Percentiles rank a stretch among this genome's conserved stretches.
phyloP scores from a whole-genome alignment of 345 rosid species.

The Eucalyptus regnans region DNA sequence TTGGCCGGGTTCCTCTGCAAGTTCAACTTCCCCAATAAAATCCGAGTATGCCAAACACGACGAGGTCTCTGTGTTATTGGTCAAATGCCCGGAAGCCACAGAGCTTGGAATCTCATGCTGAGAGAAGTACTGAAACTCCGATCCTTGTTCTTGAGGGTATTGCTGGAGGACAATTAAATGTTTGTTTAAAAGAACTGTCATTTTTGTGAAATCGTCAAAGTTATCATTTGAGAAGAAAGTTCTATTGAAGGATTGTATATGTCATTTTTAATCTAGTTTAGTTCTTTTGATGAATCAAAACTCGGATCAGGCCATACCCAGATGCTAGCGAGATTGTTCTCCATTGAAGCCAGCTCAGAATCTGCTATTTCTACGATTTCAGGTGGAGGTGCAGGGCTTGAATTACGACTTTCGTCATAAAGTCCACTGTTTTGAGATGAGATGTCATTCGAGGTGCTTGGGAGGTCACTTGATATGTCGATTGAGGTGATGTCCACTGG shows the following conservation, averaged over 20 bases:
- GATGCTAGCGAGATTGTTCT: slow-evolving; percentile 13
- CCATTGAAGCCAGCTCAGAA: slow-evolving; percentile 13
- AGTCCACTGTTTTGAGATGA: slow-evolving; percentile 10
- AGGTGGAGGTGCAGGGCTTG: slow-evolving; percentile 37
- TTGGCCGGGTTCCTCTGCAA: neutral
- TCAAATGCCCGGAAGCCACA: slow-evolving; percentile 1
- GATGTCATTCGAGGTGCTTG: slow-evolving; percentile 15
- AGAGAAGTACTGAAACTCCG: slow-evolving; percentile 14
- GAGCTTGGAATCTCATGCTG: neutral
- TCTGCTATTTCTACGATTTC: slow-evolving; percentile 10
- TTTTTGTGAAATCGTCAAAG: neutral
- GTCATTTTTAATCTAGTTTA: neutral
- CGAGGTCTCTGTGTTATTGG: slow-evolving; percentile 32
- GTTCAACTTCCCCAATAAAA: slow-evolving; percentile 39
- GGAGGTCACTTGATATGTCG: slow-evolving; percentile 21
- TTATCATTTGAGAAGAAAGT: neutral
- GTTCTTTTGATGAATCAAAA: slow-evolving; percentile 57
- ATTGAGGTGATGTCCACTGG: slow-evolving; percentile 13
- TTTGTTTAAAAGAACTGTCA: neutral
- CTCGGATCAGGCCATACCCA: slow-evolving; percentile 52
- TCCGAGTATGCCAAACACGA: slow-evolving; percentile 32
- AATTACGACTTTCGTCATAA: slow-evolving; percentile 7
- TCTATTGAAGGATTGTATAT: neutral
- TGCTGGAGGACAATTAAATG: neutral
- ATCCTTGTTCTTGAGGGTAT: slow-evolving; percentile 20